Percentiles rank a stretch among this genome's conserved stretches.
These are phyloP conservation scores for Bretschneidera sinensis DNA, from an alignment of 345 rosid genomes.

Conservation along the genomic window DNA sequence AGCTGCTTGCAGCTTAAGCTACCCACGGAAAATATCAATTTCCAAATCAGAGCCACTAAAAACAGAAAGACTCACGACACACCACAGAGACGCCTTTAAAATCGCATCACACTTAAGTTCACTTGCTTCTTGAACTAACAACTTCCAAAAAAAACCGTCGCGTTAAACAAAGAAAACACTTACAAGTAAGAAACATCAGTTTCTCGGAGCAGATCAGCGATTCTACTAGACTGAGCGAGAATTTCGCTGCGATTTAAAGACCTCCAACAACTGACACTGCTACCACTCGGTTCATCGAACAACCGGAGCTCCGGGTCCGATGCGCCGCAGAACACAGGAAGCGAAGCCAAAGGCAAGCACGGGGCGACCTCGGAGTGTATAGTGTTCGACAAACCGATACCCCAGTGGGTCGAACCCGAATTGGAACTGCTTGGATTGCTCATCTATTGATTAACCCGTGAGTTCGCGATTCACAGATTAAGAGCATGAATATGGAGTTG, in stretches of 20 bases:
- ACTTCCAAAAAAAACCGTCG: no score
- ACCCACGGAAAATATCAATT: no score
- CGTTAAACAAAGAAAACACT: conserved; percentile 34
- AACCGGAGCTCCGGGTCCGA: conserved; percentile 60
- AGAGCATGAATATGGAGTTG: conserved; percentile 34
- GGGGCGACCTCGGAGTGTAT: conserved; percentile 89
- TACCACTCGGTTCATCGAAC: conserved; percentile 45
- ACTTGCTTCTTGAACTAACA: neutral
- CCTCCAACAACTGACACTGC: conserved; percentile 24
- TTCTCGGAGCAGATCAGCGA: conserved; percentile 65
- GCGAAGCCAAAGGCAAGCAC: conserved; percentile 83
- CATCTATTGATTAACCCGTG: conserved; percentile 43
- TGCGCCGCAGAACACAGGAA: conserved; percentile 85
- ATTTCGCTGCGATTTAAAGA: conserved; percentile 62
- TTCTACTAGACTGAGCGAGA: conserved; percentile 59
- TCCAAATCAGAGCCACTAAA: no score
- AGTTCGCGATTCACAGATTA: conserved; percentile 12
- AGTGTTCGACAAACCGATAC: conserved; percentile 85
- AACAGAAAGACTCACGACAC: no score
- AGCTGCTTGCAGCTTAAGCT: neutral
- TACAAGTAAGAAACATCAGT: conserved; percentile 93
- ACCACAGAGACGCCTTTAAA: no score
- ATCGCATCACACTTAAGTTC: no score
- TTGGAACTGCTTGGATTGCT: conserved; percentile 44
- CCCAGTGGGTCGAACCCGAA: conserved; percentile 38